Evolutionary conservation across 83 land plant genomes (phyloP).

Genomic region (Thuja plicata): DNA sequence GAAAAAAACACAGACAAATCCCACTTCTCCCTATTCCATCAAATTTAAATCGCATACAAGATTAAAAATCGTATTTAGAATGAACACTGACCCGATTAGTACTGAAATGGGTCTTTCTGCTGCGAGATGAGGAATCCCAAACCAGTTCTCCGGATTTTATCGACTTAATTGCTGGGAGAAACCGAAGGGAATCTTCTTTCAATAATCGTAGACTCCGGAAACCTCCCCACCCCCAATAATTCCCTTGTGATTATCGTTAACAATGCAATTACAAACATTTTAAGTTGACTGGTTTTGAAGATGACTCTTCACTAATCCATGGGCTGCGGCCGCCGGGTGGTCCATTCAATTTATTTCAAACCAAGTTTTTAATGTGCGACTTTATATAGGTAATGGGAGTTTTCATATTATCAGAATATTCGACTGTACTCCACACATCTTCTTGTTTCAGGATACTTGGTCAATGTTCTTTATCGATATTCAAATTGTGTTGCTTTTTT

Average conservation of each 20-base stretch:
- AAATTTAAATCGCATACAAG: neutral
- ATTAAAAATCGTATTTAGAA: neutral
- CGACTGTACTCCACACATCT: no score
- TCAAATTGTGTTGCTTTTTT: no score
- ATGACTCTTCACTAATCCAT: neutral
- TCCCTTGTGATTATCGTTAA: no score
- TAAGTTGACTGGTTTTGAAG: neutral
- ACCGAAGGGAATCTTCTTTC: neutral
- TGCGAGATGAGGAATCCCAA: neutral
- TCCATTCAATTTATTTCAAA: neutral
- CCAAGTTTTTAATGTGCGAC: neutral
- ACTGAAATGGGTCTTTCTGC: neutral
- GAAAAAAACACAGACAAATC: neutral
- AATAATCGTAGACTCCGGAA: neutral
- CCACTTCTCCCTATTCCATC: neutral
- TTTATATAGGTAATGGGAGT: no score
- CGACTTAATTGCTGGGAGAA: neutral
- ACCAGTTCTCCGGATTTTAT: neutral
- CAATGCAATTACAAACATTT: neutral
- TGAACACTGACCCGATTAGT: neutral
- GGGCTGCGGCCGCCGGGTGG: slow-evolving; percentile 4
- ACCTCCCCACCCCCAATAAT: no score
- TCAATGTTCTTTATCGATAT: no score
- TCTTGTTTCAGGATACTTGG: no score
- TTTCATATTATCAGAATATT: no score